phyloP scores from a whole-genome alignment of 2,329 filamentous ascomycete species.

The Pseudopithomyces chartarum region DNA sequence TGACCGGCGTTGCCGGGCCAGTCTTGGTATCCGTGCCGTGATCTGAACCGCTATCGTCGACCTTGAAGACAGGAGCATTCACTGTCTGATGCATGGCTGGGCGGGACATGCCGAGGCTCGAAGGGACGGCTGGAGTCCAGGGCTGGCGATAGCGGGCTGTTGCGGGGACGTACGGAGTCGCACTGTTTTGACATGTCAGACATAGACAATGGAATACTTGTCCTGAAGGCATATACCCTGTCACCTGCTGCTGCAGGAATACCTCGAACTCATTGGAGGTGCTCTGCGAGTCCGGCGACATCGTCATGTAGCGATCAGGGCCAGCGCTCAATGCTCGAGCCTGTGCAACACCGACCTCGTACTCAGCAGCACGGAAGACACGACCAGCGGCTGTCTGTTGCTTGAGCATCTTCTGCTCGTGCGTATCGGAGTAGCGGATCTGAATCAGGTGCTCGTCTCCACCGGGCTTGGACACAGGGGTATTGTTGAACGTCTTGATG shows the following conservation, averaged over 20 bases:
- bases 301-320: constrained; percentile 41
- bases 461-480: constrained; percentile 56
- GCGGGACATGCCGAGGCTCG: constrained; percentile 39
- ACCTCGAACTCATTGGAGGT: constrained; percentile 45
- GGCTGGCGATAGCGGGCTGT: constrained; percentile 35
- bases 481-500: constrained; percentile 83
- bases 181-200: constrained; percentile 14
- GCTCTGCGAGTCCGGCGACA: constrained; percentile 40
- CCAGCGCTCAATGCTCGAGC: constrained; percentile 38
- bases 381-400: constrained; percentile 93
- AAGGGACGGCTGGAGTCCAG: constrained; percentile 42
- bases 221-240: constrained; percentile 10
- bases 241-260: constrained; percentile 37
- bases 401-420: constrained; percentile 95
- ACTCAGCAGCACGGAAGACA: constrained; percentile 95
- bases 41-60: constrained; percentile 36
- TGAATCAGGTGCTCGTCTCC: constrained; percentile 83
- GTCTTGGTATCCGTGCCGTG: constrained; percentile 36
- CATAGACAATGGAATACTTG: too few relatives aligned
- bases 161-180: constrained; percentile 16
- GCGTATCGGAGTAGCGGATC: constrained; percentile 95
- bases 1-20: constrained; percentile 42
- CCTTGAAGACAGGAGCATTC: constrained; percentile 31
- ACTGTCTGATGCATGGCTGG: constrained; percentile 33
- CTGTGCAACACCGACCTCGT: constrained; percentile 57